Conservation (phyloP, 176 grass and related monocot species). For the Bolboschoenus planiculmis region DNA sequence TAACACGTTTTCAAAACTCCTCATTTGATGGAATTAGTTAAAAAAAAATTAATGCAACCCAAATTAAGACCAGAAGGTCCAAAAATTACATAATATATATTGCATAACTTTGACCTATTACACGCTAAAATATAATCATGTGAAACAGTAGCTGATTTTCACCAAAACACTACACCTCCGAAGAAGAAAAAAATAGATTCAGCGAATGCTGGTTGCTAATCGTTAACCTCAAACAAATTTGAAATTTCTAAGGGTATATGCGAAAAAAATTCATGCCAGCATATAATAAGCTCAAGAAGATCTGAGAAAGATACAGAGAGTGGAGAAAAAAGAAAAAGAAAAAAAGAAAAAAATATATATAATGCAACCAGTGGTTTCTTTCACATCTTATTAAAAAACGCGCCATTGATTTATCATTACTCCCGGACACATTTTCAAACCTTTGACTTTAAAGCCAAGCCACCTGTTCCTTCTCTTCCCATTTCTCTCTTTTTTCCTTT, state of each 20-base stretch:
- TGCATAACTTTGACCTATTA: background rate
- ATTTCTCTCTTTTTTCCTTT: background rate
- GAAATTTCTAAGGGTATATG: background rate
- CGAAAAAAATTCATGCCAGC: background rate
- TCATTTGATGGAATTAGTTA: background rate
- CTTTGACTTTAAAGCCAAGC: slow-evolving; percentile 43
- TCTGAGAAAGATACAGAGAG: slow-evolving; percentile 14
- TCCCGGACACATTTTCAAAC: slow-evolving; percentile 28
- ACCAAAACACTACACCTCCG: background rate
- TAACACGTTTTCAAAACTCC: background rate
- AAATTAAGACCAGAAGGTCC: background rate
- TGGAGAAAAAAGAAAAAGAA: background rate
- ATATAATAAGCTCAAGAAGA: background rate
- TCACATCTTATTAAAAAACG: slow-evolving; percentile 27
- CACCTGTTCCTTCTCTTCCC: background rate
- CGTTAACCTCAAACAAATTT: background rate
- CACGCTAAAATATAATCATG: background rate
- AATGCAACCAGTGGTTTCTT: background rate
- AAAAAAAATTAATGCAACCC: background rate
- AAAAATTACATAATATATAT: background rate
- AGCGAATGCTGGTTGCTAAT: background rate
- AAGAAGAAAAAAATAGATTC: background rate
- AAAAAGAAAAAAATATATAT: background rate
- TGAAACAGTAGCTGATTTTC: background rate
- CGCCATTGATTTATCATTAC: slow-evolving; percentile 17